Conservation (phyloP, 495 filamentous ascomycete genomes). For the Letharia lupina region DNA sequence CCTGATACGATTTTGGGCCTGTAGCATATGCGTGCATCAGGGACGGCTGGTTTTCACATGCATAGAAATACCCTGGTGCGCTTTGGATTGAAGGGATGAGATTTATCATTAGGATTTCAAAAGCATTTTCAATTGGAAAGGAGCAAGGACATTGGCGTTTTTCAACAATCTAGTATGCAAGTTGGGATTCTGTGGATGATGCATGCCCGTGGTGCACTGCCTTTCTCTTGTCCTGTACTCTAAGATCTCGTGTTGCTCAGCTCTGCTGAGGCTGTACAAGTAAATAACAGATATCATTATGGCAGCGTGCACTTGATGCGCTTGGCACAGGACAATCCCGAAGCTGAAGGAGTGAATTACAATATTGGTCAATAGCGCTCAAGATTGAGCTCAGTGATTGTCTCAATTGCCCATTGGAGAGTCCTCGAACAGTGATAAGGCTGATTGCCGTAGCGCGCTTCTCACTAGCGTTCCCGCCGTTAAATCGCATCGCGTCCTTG, state of each 20-base stretch:
- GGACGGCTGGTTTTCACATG: conserved; percentile 17
- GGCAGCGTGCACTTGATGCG: not conserved
- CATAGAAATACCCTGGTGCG: conserved; percentile 25
- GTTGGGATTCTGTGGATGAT: conserved; percentile 11
- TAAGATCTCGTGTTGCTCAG: conserved; percentile 8
- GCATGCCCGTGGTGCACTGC: not conserved
- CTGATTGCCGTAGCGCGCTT: conserved; percentile 1
- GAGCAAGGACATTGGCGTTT: conserved; percentile 8
- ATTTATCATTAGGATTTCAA: conserved; percentile 15
- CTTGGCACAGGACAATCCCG: not conserved
- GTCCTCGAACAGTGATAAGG: not conserved
- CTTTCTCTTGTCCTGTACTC: conserved; percentile 3
- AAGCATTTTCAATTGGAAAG: conserved; percentile 17
- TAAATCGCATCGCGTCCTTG: not conserved
- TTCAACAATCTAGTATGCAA: not conserved
- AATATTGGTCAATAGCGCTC: not conserved
- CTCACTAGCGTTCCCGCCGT: not conserved
- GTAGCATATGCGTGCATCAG: conserved; percentile 24
- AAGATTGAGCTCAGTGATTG: not conserved
- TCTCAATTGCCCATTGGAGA: not conserved
- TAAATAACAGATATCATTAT: not conserved
- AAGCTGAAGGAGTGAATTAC: not conserved
- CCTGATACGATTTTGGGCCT: conserved; percentile 22
- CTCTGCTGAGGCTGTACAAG: conserved; percentile 2
- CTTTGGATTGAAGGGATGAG: conserved; percentile 10